phyloP scores from a whole-genome alignment of 495 filamentous ascomycete species.

The Trichoderma reesei region DNA sequence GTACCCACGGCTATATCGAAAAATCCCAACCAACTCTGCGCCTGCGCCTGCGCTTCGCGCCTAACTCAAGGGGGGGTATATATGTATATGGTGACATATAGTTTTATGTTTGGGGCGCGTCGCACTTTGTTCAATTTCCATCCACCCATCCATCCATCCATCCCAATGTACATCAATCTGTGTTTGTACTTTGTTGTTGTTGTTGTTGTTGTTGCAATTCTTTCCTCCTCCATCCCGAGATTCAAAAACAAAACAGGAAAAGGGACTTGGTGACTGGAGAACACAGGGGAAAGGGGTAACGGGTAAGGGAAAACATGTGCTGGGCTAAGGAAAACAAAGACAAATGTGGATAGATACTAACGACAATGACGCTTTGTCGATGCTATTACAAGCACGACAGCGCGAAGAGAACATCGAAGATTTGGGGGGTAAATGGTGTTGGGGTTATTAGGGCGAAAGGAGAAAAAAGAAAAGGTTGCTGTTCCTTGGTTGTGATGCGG shows the following conservation, averaged over 20 bases:
- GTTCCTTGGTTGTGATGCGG: background rate
- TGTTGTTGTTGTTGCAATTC: background rate
- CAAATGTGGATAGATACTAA: background rate
- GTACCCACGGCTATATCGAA: background rate
- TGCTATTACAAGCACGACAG: background rate
- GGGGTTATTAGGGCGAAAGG: background rate
- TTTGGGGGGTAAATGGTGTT: no score
- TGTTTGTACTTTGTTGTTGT: background rate
- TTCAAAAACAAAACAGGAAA: background rate
- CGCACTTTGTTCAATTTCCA: constrained; percentile 2
- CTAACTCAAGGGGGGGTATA: background rate
- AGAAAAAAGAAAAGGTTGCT: background rate
- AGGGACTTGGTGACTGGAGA: background rate
- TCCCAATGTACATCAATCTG: background rate
- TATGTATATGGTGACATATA: background rate
- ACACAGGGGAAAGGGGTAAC: background rate
- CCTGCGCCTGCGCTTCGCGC: constrained; percentile 1
- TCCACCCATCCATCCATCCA: background rate
- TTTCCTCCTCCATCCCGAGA: background rate
- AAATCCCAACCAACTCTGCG: background rate
- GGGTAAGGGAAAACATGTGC: background rate
- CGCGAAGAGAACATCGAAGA: background rate
- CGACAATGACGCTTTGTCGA: background rate
- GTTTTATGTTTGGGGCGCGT: background rate
- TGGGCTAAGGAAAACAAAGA: background rate